phyloP scores from a whole-genome alignment of 495 filamentous ascomycete genomes.

The Talaromyces stipitatus region DNA sequence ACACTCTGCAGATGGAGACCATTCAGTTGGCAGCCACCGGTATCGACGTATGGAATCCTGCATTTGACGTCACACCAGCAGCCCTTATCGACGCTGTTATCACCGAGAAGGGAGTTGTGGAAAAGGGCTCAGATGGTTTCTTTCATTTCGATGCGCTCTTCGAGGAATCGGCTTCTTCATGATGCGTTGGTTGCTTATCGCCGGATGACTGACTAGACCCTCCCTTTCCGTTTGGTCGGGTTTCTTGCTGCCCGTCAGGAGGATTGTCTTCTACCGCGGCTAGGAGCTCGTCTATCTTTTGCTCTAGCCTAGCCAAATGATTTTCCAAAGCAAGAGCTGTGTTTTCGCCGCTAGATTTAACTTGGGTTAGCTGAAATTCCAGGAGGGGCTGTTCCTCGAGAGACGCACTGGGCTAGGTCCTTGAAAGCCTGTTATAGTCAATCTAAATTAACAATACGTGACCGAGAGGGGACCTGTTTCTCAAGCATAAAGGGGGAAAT shows the following conservation, averaged over 20 bases:
- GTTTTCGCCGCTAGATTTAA: constrained; percentile 41
- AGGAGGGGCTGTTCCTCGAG: constrained; percentile 5
- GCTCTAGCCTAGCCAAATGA: constrained; percentile 44
- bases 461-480: not conserved
- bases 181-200: constrained; percentile 6
- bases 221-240: not conserved
- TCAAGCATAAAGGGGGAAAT: not conserved
- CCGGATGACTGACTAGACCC: not conserved
- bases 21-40: constrained; percentile 74
- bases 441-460: not conserved
- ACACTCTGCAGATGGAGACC: constrained; percentile 49
- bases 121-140: constrained; percentile 62
- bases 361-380: not conserved
- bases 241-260: not conserved
- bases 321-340: constrained; percentile 49
- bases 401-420: constrained; percentile 27
- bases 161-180: constrained; percentile 14
- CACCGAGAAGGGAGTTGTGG: constrained; percentile 82
- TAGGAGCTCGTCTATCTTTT: constrained; percentile 51
- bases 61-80: constrained; percentile 88
- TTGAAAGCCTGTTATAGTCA: constrained; percentile 22
- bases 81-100: constrained; percentile 87
- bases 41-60: constrained; percentile 89
- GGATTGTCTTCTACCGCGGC: constrained; percentile 31
- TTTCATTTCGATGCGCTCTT: constrained; percentile 64